Percentiles rank a stretch among this genome's conserved stretches.
Conservation (phyloP, 441 rosid genomes). For the Pelargonium cotyledonis region DNA sequence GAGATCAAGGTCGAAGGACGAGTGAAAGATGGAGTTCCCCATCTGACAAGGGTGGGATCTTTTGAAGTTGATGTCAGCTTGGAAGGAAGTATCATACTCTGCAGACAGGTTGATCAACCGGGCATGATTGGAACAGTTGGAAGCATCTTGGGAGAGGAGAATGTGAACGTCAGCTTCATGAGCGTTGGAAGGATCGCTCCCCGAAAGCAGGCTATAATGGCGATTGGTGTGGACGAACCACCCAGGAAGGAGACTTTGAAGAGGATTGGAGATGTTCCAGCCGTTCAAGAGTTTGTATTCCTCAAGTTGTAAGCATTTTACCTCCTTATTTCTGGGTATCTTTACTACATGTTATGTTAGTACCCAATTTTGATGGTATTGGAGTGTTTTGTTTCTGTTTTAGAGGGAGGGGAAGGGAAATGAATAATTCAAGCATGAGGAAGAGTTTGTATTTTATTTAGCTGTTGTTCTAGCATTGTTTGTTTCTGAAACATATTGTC, state of each 20-base stretch:
- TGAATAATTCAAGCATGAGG: not conserved
- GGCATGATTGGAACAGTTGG: constrained; percentile 94
- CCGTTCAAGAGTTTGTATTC: constrained; percentile 79
- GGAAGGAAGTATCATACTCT: constrained; percentile 82
- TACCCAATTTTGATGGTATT: not conserved
- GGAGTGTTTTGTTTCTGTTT: not conserved
- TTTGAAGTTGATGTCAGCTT: constrained; percentile 86
- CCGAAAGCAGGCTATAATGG: constrained; percentile 84
- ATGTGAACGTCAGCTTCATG: constrained; percentile 89
- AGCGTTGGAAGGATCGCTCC: constrained; percentile 90
- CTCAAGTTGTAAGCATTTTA: constrained; percentile 43
- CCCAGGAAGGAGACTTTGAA: constrained; percentile 51
- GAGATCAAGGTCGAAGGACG: constrained; percentile 53
- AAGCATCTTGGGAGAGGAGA: constrained; percentile 66
- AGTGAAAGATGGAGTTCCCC: constrained; percentile 81
- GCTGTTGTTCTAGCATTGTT: not conserved
- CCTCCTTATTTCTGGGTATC: not conserved
- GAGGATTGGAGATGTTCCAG: constrained; percentile 70
- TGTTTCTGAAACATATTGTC: too few species aligned
- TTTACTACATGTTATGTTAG: not conserved
- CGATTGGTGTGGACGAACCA: constrained; percentile 86
- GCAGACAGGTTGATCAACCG: constrained; percentile 93
- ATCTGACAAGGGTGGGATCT: constrained; percentile 72
- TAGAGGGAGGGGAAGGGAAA: not conserved
- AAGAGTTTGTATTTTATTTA: not conserved